These are phyloP conservation scores for Endocladia muricata DNA, from an alignment of 31 red algal species.

Conservation along the genomic window DNA sequence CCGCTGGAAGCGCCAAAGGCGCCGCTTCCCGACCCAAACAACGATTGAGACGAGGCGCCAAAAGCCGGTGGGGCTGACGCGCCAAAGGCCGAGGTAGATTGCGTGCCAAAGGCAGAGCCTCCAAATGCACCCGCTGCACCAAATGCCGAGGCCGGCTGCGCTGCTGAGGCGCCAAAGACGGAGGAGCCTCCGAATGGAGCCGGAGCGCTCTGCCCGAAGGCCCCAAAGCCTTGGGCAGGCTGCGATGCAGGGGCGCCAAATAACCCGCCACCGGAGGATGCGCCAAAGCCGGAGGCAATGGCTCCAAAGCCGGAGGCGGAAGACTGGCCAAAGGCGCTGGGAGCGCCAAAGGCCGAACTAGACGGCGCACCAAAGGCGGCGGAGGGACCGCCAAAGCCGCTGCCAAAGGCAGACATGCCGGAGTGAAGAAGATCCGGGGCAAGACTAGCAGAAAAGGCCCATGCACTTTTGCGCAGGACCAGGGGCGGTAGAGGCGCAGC, in stretches of 20 bases:
- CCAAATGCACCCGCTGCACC: slow-evolving; percentile 19
- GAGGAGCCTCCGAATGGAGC: slow-evolving; percentile 42
- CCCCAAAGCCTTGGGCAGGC: slow-evolving; percentile 23
- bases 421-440: too few relatives aligned
- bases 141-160: slow-evolving; percentile 12
- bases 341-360: slow-evolving; percentile 12
- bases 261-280: slow-evolving; percentile 17
- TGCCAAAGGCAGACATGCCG: slow-evolving; percentile 42
- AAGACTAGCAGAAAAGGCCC: neutral
- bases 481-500: too few relatives aligned
- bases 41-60: slow-evolving; percentile 14
- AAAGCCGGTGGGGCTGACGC: slow-evolving; percentile 36
- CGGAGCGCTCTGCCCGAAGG: slow-evolving; percentile 47
- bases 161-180: slow-evolving; percentile 33
- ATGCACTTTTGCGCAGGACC: neutral
- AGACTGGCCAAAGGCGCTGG: slow-evolving; percentile 22
- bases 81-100: slow-evolving; percentile 23
- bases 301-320: slow-evolving; percentile 17
- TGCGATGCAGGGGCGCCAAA: slow-evolving; percentile 35
- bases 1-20: slow-evolving; percentile 8
- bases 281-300: slow-evolving; percentile 38
- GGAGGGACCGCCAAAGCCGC: slow-evolving; percentile 37
- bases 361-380: slow-evolving; percentile 15
- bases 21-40: neutral
- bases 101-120: slow-evolving; percentile 37